Evolutionary conservation across 1,284 basidiomycete species (phyloP), one percentile per base, ranked within the genome.

Genomic region (Tremellales sp.): DNA sequence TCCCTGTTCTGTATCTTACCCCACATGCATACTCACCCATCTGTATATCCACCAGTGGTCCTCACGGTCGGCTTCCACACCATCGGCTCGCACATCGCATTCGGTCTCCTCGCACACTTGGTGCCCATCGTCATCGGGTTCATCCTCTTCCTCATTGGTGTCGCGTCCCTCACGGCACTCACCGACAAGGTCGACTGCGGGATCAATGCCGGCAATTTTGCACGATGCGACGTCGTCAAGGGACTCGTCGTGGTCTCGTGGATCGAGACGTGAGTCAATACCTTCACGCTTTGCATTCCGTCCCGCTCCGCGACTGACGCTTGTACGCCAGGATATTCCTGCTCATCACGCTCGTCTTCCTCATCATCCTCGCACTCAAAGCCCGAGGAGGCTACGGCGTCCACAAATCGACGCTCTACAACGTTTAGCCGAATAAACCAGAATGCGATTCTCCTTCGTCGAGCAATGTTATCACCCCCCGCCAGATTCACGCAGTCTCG

Each of bases 61-160:
- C 57, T 74, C 43, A 53, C 61, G 8, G 43, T 70, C 45, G 74
- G 73, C 2, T 71, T 74, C 57, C 50, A 69, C 35, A 21, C 66
- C 40, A 43, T 60, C 4, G 65, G 72, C 19, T 52, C 48, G n/a
- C 55, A 61, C 37, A 38, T 60, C 34, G 51, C 63, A 5, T 74
- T 73, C 40, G 74, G 74, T 31, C 63, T 75, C 53, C 48, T 74
- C 31, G 51, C 65, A 6, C 69, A 74, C 56, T 51, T 74, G 34
- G 45, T 74, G 47, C 59, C 63, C 14, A 51, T 70, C 37, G 45
- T 57, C 19, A 69, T 76, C 50, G 61, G 56, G 18, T 63, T 64
- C 50, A 53, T 75, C 53, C 66, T 75, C 24, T 69, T 67, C 67
- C 45, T 74, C 31, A 72, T 74, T 50, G 74, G 74, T 26, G 47